Conservation (phyloP, 2,329 filamentous ascomycete species). For the Botrytis squamosa region DNA sequence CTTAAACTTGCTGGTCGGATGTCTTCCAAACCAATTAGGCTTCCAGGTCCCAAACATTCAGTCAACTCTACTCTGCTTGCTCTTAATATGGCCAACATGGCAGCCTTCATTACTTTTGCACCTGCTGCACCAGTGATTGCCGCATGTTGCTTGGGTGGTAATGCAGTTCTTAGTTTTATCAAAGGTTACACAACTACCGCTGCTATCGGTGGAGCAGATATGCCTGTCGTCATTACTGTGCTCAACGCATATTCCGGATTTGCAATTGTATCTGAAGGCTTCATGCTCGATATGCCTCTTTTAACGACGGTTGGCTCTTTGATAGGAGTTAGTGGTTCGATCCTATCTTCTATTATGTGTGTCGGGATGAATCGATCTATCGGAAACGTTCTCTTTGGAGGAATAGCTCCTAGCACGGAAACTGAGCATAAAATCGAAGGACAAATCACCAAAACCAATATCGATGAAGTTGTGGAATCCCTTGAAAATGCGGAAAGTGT, state of each 20-base stretch:
- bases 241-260: slow-evolving; percentile 91
- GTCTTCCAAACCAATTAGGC: slow-evolving; percentile 70
- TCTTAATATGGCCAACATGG: slow-evolving; percentile 79
- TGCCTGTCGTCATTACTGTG: slow-evolving; percentile 89
- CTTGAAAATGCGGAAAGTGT: slow-evolving; percentile 76
- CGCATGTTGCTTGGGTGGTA: slow-evolving; percentile 73
- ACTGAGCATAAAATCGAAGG: slow-evolving; percentile 76
- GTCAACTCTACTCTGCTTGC: slow-evolving; percentile 74
- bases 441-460: slow-evolving; percentile 70
- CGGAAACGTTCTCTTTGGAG: slow-evolving; percentile 87
- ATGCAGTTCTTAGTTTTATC: slow-evolving; percentile 73
- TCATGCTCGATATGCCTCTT: slow-evolving; percentile 87
- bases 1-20: slow-evolving; percentile 81
- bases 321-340: slow-evolving; percentile 85
- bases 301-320: slow-evolving; percentile 82
- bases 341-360: slow-evolving; percentile 84
- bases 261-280: slow-evolving; percentile 82
- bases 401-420: slow-evolving; percentile 63
- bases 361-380: slow-evolving; percentile 89
- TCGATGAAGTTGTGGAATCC: slow-evolving; percentile 78
- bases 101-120: slow-evolving; percentile 77
- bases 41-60: slow-evolving; percentile 70
- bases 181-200: slow-evolving; percentile 87
- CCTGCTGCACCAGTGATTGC: slow-evolving; percentile 77
- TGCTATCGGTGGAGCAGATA: slow-evolving; percentile 89